Base-by-base conservation (phyloP, 345 rosid species). In the Geranium rotundifolium region DNA sequence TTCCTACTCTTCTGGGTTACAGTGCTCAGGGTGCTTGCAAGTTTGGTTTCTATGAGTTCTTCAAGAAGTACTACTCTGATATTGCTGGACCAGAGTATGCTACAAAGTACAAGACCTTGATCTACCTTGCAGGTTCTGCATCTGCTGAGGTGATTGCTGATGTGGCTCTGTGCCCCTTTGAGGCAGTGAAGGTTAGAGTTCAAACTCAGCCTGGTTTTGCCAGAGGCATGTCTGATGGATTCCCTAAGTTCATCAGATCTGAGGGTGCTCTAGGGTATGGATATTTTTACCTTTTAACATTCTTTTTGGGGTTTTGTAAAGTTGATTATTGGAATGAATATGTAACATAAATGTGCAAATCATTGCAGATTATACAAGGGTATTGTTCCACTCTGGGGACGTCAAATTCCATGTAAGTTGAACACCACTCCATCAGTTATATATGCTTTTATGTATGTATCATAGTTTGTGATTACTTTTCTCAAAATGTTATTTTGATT, bases 171-270 rank as follows among this genome's bases (percentile, higher is more conserved):
- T 90, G 99, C 81, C 99, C 97, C 19, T 79, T 95, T n/a, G 99
- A 95, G 80, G 99, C 99, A 52, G 99, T 95, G 5, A 95, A 95
- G 86, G 97, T 95, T 58, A 77, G 97, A 31, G 97, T 95, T 67
- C 97, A 95, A 80, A 95, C 99, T 57, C 99, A 95, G 80, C 99
- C 97, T 68, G 99, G 99, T 30, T 95, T 95, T 66, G 97, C 99
- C 7, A 81, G 95, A 72, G 99, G 99, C 57, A 20, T 95, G 69
- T 55, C 82, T n/a, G 99, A 95, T 82, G 97, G 99, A 29, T 68
- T 95, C 34, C 99, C 97, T 62, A 95, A 88, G 82, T 88, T 90
- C 71, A 71, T 95, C 63, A 90, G 62, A 84, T 79, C 99, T 4
- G 99, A 95, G 79, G 97, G 97, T 3, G 71, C 66, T 57, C 75